Conservation (phyloP, 805 yeast genomes). For the Clavispora asparagi region DNA sequence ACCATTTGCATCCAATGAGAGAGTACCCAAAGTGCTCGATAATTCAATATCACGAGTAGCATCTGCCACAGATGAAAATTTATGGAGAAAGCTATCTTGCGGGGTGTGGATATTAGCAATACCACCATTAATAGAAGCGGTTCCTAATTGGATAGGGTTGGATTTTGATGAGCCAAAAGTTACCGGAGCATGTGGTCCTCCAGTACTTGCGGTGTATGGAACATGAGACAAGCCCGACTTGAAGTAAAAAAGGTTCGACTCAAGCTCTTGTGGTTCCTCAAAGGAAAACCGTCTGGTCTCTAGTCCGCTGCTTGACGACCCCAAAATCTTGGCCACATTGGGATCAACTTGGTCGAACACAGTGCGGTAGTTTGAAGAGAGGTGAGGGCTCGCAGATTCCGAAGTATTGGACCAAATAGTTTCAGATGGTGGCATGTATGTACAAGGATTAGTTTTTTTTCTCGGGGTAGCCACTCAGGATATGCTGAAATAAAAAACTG, state of each 20-base stretch:
- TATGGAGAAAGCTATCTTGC: constrained; percentile 50
- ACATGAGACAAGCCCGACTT: constrained; percentile 34
- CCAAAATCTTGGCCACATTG: constrained; percentile 32
- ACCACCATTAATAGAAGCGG: constrained; percentile 60
- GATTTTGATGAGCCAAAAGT: constrained; percentile 9
- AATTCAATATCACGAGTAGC: constrained; percentile 63
- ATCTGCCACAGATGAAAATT: constrained; percentile 61
- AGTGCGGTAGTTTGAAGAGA: constrained; percentile 23
- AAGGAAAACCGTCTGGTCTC: constrained; percentile 36
- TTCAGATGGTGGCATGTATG: constrained; percentile 32
- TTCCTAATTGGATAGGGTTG: constrained; percentile 40
- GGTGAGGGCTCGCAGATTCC: constrained; percentile 11
- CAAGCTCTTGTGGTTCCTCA: constrained; percentile 41
- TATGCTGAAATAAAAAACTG: neutral
- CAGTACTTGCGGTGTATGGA: constrained; percentile 17
- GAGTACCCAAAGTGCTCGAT: constrained; percentile 38
- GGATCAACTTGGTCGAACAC: constrained; percentile 39
- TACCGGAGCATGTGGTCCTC: constrained; percentile 17
- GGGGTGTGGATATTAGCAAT: constrained; percentile 44
- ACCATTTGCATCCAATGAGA: constrained; percentile 26
- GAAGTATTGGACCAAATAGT: constrained; percentile 38
- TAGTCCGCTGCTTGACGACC: constrained; percentile 7
- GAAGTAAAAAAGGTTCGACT: constrained; percentile 39
- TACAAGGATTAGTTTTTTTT: constrained; percentile 4
- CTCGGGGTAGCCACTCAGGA: neutral